A percentile compares a stretch with the other conserved stretches of the same genome.
phyloP scores from a whole-genome alignment of 176 grass and related monocot species.

The Dactylis glomerata region DNA sequence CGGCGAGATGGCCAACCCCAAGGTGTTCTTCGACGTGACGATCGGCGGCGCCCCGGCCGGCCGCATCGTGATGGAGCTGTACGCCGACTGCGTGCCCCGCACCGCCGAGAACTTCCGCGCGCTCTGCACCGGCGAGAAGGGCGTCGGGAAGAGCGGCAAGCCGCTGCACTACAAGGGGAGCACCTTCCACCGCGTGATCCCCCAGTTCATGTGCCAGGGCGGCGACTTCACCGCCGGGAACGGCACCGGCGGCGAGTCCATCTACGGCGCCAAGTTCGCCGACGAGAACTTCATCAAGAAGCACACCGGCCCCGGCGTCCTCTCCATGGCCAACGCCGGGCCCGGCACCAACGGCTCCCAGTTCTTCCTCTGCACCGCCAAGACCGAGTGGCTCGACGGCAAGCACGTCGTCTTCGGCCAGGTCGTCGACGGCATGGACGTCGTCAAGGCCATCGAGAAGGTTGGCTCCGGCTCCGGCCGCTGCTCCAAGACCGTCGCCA shows the following conservation, averaged over 20 bases:
- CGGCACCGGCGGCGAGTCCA: conserved; percentile 71
- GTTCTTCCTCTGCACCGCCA: conserved; percentile 80
- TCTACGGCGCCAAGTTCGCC: conserved; percentile 66
- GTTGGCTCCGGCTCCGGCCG: conserved; percentile 29
- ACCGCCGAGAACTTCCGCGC: conserved; percentile 80
- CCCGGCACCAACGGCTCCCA: conserved; percentile 79
- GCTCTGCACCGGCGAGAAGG: conserved; percentile 77
- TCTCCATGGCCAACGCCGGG: conserved; percentile 77
- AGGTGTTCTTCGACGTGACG: conserved; percentile 71
- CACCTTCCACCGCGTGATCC: conserved; percentile 67
- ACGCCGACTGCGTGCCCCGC: conserved; percentile 22
- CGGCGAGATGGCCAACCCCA: conserved; percentile 39
- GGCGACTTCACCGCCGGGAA: conserved; percentile 81
- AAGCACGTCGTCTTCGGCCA: conserved; percentile 68
- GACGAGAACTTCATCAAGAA: conserved; percentile 64
- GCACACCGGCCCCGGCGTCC: conserved; percentile 37
- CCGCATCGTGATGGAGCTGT: conserved; percentile 66
- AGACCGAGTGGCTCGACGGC: conserved; percentile 46
- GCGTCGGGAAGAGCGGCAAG: conserved; percentile 31
- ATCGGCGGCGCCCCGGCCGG: conserved; percentile 32
- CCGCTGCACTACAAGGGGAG: conserved; percentile 67
- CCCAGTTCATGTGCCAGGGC: conserved; percentile 78
- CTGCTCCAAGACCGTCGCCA: conserved; percentile 31
- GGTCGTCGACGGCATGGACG: conserved; percentile 49
- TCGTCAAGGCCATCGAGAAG: conserved; percentile 47